Evolutionary conservation across 768 basidiomycete species (phyloP).

Genomic region (Cytidiella melzeri): DNA sequence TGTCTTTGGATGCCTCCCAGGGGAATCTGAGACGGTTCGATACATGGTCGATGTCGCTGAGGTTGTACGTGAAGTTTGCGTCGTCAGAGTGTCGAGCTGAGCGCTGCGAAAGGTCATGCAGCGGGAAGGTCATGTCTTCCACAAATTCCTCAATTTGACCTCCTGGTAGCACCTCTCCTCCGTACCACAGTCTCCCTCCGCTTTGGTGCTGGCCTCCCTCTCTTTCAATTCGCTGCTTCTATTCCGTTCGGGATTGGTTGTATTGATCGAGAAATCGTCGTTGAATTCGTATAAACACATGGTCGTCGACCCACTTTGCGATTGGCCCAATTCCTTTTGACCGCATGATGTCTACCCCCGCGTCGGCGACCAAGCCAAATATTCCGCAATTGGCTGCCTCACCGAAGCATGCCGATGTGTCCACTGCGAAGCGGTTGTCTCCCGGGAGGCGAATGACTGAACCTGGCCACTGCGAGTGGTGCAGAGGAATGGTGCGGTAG

Average conservation of each 20-base stretch:
- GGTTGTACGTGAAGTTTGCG: constrained; percentile 11
- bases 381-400: background rate
- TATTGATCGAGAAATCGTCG: too few relatives aligned
- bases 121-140: constrained; percentile 22
- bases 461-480: constrained; percentile 30
- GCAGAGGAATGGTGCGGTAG: constrained; percentile 28
- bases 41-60: constrained; percentile 31
- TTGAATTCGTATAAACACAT: constrained; percentile 27
- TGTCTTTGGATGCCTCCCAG: constrained; percentile 28
- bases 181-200: too few relatives aligned
- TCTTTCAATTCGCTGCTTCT: too few relatives aligned
- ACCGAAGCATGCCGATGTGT: constrained; percentile 8
- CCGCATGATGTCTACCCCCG: constrained; percentile 26
- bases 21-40: constrained; percentile 27
- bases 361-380: constrained; percentile 17
- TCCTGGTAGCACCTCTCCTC: too few relatives aligned
- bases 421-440: background rate
- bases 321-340: constrained; percentile 18
- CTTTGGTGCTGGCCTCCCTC: too few relatives aligned
- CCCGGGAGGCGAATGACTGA: constrained; percentile 17
- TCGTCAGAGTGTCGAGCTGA: constrained; percentile 20
- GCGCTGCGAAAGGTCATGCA: constrained; percentile 18
- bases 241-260: too few relatives aligned
- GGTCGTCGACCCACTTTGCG: constrained; percentile 37
- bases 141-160: too few relatives aligned